Evolutionary conservation across 2,329 filamentous ascomycete species (phyloP), one percentile per base, ranked within the genome.

Genomic region (Talaromyces verruculosus): DNA sequence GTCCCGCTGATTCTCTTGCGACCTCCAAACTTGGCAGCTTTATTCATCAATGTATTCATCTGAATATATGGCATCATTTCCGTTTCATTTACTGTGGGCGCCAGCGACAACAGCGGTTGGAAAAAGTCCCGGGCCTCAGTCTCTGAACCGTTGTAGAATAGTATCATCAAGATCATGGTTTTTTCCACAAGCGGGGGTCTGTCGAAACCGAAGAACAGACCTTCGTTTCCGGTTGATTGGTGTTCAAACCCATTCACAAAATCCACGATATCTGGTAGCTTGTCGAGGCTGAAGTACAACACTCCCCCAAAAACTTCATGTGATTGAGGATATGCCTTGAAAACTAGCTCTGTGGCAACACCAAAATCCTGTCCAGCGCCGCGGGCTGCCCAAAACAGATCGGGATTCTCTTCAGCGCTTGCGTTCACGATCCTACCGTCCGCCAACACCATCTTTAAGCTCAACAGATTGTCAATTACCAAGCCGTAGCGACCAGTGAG

Each of bases 151-250:
- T 80, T 79, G 66, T 22, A 78, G 68, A 1, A 77, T 79, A 17
- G 88, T 67, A 1, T 70, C 71, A 1, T 75, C 75, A 0, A 85
- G 69, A 25, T 83, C 84, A 49, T 88, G 71, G 13, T 81, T 85
- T 70, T 89, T 89, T 0, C 83, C 84, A 71, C 89, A 85, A 72
- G 87, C 8, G n/a, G 41, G 8, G 41, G 59, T 84, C 77, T 87
- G 88, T 75, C 89, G 84, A 47, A 89, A 87, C 89, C 17, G 81
- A 74, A 65, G 82, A 78, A 74, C 84, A 88, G 0, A 85, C 69
- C 10, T 78, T 72, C 0, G 83, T 82, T 69, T 84, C 81, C 1
- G 84, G 79, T 11, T 76, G 69, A 37, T 82, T 80, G 4, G 77
- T 81, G 5, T 81, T 82, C 5, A 86, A 79, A 19, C 78, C 81